Base-by-base conservation (phyloP, 2,329 filamentous ascomycete species). In the Albophoma yamanashiensis region DNA sequence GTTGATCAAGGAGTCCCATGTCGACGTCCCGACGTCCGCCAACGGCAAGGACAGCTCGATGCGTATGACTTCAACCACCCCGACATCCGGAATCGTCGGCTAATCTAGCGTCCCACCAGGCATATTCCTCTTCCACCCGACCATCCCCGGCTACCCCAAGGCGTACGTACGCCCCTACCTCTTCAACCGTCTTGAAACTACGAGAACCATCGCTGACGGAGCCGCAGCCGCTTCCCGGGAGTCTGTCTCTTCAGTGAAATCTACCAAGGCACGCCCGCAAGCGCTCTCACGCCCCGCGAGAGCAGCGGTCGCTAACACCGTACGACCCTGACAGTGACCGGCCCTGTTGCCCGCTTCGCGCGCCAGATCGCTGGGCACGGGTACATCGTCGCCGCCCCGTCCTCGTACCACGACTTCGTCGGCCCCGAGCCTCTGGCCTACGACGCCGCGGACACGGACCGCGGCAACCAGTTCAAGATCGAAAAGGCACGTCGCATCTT, bases 171-270 rank as follows among this genome's bases (percentile, higher is more conserved):
- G 81, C 39, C 34, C 20, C 47, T 36, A 15, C 12, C 7, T 7
- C 27, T 8, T 14, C 6, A 2, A 12, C 7, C 25, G 15, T 7
- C 0, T 20, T 6, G 7, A 34, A 12, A n/a, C 6, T 11, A 8
- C 8, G n/a, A n/a, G 27, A 14, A 8, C 6, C 27, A n/a, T 14
- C 12, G 6, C 39, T 57, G 11, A 11, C 15, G 15, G 27, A 5
- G 20, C 17, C 22, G n/a, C 61, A 85, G 84, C 38, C 79, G 80
- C 57, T 96, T 96, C 69, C 92, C 92, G 0, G 92, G 89, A 25
- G 89, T 97, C 6, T 88, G 90, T 17, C 80, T 97, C 60, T 97
- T 96, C 72, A 92, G 88, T 67, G 92, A 97, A 76, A 97, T 97
- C 68, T 97, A 97, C 71, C 92, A 97, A 86, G 92, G 91, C 92